phyloP scores from a whole-genome alignment of 2,329 filamentous ascomycete genomes.

The Sporothrix curviconia region DNA sequence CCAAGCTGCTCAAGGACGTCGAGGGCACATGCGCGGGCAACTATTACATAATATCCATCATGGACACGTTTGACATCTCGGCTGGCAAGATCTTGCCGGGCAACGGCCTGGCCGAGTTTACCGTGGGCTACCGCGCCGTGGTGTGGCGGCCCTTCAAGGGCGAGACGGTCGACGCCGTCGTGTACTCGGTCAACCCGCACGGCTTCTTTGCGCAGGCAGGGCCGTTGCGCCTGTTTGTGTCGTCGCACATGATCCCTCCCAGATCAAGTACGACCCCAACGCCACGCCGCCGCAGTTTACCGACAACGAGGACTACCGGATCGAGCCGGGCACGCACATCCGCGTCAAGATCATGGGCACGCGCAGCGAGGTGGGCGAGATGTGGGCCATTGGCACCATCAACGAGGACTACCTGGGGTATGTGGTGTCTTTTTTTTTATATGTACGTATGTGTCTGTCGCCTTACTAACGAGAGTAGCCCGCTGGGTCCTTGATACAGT shows the following conservation, averaged over 20 bases:
- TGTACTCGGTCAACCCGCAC: slow-evolving; percentile 82
- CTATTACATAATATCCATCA: slow-evolving; percentile 96
- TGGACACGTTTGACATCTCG: slow-evolving; percentile 92
- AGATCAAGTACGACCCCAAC: slow-evolving; percentile 91
- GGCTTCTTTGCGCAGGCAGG: slow-evolving; percentile 86
- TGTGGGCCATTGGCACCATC: slow-evolving; percentile 97
- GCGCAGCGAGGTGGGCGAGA: slow-evolving; percentile 84
- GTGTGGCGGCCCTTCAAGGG: slow-evolving; percentile 98
- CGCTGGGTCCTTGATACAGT: slow-evolving; percentile 3
- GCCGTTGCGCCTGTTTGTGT: slow-evolving; percentile 71
- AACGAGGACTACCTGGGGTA: slow-evolving; percentile 74
- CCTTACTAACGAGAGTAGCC: not conserved
- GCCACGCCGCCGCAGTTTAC: slow-evolving; percentile 96
- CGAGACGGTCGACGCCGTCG: slow-evolving; percentile 94
- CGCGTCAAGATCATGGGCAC: slow-evolving; percentile 92
- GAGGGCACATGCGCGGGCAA: slow-evolving; percentile 92
- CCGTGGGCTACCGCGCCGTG: slow-evolving; percentile 88
- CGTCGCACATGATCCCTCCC: slow-evolving; percentile 81
- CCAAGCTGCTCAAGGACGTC: slow-evolving; percentile 83
- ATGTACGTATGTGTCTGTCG: not conserved
- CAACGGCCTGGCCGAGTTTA: slow-evolving; percentile 88
- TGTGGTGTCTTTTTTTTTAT: slow-evolving; percentile 13
- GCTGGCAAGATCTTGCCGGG: slow-evolving; percentile 88
- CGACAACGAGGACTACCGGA: slow-evolving; percentile 87
- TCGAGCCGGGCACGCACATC: slow-evolving; percentile 89